Conservation (phyloP, 495 filamentous ascomycete genomes). For the Talaromyces thailandensis region DNA sequence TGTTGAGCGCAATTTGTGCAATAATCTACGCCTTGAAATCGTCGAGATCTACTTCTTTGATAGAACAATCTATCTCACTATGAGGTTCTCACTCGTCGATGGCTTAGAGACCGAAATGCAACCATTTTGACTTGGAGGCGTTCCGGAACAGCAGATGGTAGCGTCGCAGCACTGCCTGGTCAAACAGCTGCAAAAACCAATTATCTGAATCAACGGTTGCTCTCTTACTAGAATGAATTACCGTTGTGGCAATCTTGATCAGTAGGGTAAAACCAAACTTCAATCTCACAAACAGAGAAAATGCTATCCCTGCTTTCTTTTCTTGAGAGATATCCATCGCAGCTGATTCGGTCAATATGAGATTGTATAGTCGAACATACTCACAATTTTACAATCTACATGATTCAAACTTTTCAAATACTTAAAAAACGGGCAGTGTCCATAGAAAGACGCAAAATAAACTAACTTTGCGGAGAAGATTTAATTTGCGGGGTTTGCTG, state of each 20-base stretch:
- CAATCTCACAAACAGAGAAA: background rate
- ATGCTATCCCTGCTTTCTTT: background rate
- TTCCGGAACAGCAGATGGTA: slow-evolving; percentile 59
- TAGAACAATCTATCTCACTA: background rate
- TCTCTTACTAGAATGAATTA: slow-evolving; percentile 66
- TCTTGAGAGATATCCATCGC: background rate
- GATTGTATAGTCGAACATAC: background rate
- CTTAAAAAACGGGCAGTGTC: background rate
- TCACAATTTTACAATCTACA: background rate
- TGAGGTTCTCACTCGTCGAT: background rate
- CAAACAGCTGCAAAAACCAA: slow-evolving; percentile 63
- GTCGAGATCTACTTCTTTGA: background rate
- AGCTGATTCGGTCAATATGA: background rate
- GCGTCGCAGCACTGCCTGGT: slow-evolving; percentile 51
- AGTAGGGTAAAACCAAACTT: no score
- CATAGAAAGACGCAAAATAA: no score
- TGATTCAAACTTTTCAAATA: background rate
- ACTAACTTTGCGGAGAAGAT: no score
- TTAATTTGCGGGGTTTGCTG: background rate
- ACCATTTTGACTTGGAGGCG: slow-evolving; percentile 54
- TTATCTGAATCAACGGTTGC: slow-evolving; percentile 63
- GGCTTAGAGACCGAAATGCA: background rate
- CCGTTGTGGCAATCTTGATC: slow-evolving; percentile 50
- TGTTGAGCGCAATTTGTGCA: background rate
- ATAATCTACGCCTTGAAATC: background rate